Evolutionary conservation across 2,329 filamentous ascomycete species (phyloP).

Genomic region (Calycina marina): DNA sequence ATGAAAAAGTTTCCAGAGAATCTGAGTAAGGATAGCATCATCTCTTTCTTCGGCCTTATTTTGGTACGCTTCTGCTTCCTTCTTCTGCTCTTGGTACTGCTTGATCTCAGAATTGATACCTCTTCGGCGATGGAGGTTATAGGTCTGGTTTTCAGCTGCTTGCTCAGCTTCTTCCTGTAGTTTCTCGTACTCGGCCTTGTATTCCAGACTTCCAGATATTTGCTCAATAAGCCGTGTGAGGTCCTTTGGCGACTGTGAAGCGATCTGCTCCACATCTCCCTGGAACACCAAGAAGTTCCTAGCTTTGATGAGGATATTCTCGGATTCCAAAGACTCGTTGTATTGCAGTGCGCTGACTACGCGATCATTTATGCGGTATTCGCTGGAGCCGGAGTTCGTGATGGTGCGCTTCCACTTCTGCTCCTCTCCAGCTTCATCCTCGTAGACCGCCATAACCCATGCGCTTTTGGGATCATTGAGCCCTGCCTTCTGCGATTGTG

Average conservation of each 20-base stretch:
- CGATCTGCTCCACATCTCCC: slow-evolving; percentile 93
- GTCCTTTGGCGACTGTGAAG: slow-evolving; percentile 85
- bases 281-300: slow-evolving; percentile 98
- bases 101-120: slow-evolving; percentile 97
- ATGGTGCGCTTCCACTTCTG: slow-evolving; percentile 94
- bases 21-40: slow-evolving; percentile 80
- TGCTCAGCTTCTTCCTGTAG: slow-evolving; percentile 78
- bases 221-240: slow-evolving; percentile 91
- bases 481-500: slow-evolving; percentile 47
- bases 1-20: slow-evolving; percentile 92
- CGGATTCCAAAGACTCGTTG: slow-evolving; percentile 78
- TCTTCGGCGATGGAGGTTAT: slow-evolving; percentile 75
- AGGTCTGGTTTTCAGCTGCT: slow-evolving; percentile 75
- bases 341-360: slow-evolving; percentile 82
- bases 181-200: slow-evolving; percentile 84
- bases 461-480: slow-evolving; percentile 80
- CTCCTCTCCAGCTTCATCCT: slow-evolving; percentile 90
- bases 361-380: slow-evolving; percentile 93
- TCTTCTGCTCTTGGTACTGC: slow-evolving; percentile 93
- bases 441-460: slow-evolving; percentile 99
- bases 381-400: slow-evolving; percentile 74
- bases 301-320: slow-evolving; percentile 96
- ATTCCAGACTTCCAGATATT: slow-evolving; percentile 90
- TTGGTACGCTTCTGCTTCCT: slow-evolving; percentile 86
- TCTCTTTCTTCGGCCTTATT: slow-evolving; percentile 83